Conservation (phyloP, 2,329 filamentous ascomycete genomes). For the Aspergillus pseudonomiae region DNA sequence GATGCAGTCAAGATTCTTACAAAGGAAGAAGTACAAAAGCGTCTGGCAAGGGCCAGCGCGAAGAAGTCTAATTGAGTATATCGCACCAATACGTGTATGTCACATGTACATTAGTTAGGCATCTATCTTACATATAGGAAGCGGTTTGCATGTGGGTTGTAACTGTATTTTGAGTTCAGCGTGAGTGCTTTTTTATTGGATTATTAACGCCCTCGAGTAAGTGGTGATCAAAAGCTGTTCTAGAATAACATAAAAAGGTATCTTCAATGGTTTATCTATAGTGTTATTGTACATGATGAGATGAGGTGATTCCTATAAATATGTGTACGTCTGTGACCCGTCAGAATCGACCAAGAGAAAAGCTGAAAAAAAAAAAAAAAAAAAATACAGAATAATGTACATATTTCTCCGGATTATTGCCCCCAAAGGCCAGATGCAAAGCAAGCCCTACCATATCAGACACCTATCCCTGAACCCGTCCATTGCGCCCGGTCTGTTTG, state of each 20-base stretch:
- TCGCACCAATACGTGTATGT: not conserved
- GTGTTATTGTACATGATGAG: not conserved
- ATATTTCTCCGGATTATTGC: not conserved
- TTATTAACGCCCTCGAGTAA: not conserved
- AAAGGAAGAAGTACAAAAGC: constrained; percentile 45
- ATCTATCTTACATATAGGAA: not conserved
- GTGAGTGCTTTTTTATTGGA: not conserved
- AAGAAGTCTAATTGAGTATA: constrained; percentile 23
- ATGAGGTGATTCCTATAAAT: not conserved
- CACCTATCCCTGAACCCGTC: not conserved
- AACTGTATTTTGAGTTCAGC: not conserved
- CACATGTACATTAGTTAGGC: not conserved
- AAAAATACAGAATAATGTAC: not conserved
- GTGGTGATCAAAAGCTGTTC: not conserved
- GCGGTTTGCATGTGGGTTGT: not conserved
- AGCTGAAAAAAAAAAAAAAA: not conserved
- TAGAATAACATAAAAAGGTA: not conserved
- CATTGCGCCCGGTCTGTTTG: not conserved
- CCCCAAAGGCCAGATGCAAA: not conserved
- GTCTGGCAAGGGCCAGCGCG: constrained; percentile 33
- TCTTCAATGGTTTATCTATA: not conserved
- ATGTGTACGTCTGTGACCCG: not conserved
- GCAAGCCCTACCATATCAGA: not conserved
- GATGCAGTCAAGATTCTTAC: constrained; percentile 85
- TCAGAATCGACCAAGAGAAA: not conserved